Percentiles rank a stretch among this genome's conserved stretches.
These are phyloP conservation scores for Trichoderma breve DNA, from an alignment of 2,329 filamentous ascomycete species.

Conservation along the genomic window DNA sequence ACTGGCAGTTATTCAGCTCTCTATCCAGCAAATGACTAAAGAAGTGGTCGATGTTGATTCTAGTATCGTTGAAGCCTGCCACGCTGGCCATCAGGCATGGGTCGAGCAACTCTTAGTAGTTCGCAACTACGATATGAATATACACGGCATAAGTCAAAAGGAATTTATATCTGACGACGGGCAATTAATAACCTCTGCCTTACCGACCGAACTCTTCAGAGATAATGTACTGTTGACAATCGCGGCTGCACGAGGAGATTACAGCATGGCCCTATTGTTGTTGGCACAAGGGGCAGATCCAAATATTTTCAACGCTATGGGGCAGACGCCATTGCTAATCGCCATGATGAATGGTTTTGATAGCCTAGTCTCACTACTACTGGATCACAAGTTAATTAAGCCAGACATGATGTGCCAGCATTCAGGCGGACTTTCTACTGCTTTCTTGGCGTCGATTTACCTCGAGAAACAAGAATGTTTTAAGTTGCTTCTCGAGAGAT, in stretches of 20 bases:
- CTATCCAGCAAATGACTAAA: not conserved
- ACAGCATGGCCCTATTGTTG: not conserved
- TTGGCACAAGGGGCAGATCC: not conserved
- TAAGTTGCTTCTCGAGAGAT: accelerated
- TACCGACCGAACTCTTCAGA: not conserved
- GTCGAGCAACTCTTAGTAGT: not conserved
- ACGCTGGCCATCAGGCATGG: not conserved
- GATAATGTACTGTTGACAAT: not conserved
- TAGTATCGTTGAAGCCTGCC: not conserved
- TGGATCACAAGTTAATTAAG: not conserved
- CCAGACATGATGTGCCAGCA: not conserved
- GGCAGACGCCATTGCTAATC: not conserved
- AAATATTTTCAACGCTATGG: not conserved
- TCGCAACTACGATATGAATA: not conserved
- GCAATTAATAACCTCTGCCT: no score
- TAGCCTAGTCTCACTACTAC: accelerated
- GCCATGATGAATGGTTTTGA: not conserved
- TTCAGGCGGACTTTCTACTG: not conserved
- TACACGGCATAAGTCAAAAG: not conserved
- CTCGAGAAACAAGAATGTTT: not conserved
- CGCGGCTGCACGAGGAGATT: not conserved
- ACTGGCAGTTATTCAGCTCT: not conserved
- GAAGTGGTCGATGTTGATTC: not conserved
- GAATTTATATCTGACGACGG: not conserved
- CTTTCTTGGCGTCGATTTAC: not conserved